These are phyloP conservation scores for Elymus sibiricus DNA, from an alignment of 176 grass and related monocot species.

Conservation along the genomic window DNA sequence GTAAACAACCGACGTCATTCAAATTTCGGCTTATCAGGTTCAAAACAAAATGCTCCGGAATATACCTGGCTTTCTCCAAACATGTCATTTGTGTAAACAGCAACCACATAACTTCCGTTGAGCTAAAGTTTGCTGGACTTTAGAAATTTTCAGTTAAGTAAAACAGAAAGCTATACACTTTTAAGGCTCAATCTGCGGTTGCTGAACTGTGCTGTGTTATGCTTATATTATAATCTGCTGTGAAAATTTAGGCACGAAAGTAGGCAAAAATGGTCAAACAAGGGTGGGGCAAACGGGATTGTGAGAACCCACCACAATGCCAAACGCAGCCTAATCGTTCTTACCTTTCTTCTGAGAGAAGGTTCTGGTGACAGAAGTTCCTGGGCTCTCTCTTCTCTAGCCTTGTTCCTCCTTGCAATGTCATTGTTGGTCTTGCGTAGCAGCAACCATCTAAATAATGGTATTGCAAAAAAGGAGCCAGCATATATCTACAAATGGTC, in stretches of 20 bases:
- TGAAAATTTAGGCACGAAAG: neutral
- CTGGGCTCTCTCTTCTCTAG: conserved; percentile 68
- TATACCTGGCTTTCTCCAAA: conserved; percentile 13
- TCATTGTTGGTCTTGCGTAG: conserved; percentile 63
- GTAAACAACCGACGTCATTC: neutral
- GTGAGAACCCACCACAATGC: neutral
- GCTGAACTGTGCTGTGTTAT: neutral
- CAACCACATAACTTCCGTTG: neutral
- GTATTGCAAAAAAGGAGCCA: conserved; percentile 87
- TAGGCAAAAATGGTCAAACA: neutral
- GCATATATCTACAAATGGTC: conserved; percentile 73
- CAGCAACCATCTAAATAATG: conserved; percentile 79
- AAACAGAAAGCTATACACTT: neutral
- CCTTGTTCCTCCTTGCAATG: conserved; percentile 75
- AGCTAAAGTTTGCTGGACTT: conserved; percentile 5
- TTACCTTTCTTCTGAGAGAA: conserved; percentile 85
- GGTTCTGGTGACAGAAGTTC: conserved; percentile 56
- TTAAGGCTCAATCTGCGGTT: neutral
- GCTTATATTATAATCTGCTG: neutral
- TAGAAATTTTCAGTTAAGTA: neutral
- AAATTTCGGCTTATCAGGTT: neutral
- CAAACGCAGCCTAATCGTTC: neutral
- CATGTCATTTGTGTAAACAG: neutral
- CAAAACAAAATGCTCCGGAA: neutral
- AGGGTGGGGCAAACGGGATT: neutral